Base-by-base conservation (phyloP, 805 yeast species). In the Candida tallmaniae region DNA sequence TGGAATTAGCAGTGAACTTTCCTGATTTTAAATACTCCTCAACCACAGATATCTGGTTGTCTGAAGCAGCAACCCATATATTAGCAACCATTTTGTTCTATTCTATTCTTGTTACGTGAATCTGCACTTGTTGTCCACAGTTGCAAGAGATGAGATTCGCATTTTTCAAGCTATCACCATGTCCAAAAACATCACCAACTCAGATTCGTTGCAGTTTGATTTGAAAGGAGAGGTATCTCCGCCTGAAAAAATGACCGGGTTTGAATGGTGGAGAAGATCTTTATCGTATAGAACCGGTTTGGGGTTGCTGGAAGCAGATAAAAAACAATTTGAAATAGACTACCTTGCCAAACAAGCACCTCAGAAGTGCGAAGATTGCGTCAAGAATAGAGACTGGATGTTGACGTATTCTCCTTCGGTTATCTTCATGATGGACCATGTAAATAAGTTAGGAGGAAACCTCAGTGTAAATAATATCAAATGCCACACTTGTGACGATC, bases 61-160 rank as follows among this genome's bases (percentile, higher is more conserved):
- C 98, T 13, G 97, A 84, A 5, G 96, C 90, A 4, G 96, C 96
- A 5, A 85, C 78, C 98, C 98, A 93, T 39, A 93, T 78, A 59
- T 93, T 90, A 45, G 74, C 41, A 18, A 54, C 64, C 70, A 64
- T 65, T 11, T 17, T 29, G 9, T 17, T 18, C 12, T 27, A n/a
- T 27, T 20, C 6, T 12, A 5, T 9, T 16, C 14, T 26, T 26
- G 10, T 26, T n/a, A 26, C 17, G n/a, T n/a, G n/a, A n/a, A n/a
- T 23, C 26, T 23, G 5, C 26, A 23, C 5, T 23, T n/a, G 26
- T 6, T 23, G 13, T 8, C 12, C 27, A 23, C 27, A 23, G 13
- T 23, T 12, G 20, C 24, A 29, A 19, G 23, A 29, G 31, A 16
- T 15, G n/a, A n/a, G n/a, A n/a, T n/a, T n/a, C n/a, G n/a, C n/a